These are phyloP conservation scores for Phlebiopsis flavidoalba DNA, from an alignment of 768 basidiomycete genomes.

Conservation along the genomic window DNA sequence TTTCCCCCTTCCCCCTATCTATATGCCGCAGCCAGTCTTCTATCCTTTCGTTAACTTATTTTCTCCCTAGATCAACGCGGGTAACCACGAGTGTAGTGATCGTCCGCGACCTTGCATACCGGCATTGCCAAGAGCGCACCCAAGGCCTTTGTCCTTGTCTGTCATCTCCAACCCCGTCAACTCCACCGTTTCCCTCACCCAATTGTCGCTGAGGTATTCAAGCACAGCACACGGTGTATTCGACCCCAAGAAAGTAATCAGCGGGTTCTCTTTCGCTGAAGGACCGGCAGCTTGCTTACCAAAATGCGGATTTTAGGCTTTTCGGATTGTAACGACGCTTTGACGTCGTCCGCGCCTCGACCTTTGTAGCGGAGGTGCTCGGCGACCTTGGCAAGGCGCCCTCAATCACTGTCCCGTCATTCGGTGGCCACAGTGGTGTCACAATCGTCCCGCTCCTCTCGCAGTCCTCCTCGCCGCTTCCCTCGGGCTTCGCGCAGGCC, in stretches of 20 bases:
- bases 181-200: conserved; percentile 97
- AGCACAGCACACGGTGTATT: conserved; percentile 73
- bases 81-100: no score
- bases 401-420: conserved; percentile 77
- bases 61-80: conserved; percentile 82
- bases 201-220: conserved; percentile 77
- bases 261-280: neutral
- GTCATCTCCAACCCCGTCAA: conserved; percentile 99
- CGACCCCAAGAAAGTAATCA: conserved; percentile 79
- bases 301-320: conserved; percentile 44
- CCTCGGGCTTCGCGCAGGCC: conserved; percentile 42
- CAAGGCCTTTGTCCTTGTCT: conserved; percentile 86
- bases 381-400: conserved; percentile 57
- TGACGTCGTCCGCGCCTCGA: conserved; percentile 96
- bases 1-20: neutral
- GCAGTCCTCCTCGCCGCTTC: conserved; percentile 77
- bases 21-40: neutral
- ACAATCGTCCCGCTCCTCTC: conserved; percentile 97
- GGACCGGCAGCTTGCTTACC: conserved; percentile 1
- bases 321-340: conserved; percentile 99
- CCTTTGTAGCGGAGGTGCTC: conserved; percentile 82
- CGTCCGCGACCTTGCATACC: conserved; percentile 85
- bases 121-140: conserved; percentile 81
- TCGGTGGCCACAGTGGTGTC: conserved; percentile 90
- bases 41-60: neutral